Conservation (phyloP, 2,329 filamentous ascomycete species). For the Talaromyces sp. region DNA sequence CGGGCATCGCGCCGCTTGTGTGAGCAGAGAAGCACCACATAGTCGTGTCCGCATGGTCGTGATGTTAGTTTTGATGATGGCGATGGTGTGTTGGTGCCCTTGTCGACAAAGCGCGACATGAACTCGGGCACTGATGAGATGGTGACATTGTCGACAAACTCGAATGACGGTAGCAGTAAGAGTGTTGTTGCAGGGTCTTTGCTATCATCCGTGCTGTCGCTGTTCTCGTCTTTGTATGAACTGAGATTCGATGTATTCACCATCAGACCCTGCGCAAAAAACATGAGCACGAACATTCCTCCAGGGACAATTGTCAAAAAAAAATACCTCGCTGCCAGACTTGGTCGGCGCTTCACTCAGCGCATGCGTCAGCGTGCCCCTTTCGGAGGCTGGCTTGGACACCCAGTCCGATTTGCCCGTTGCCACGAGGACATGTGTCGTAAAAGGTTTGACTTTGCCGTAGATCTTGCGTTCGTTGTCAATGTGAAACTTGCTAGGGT, state of each 20-base stretch:
- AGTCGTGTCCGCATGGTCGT: conserved; percentile 68
- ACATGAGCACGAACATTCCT: neutral
- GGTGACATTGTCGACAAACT: conserved; percentile 69
- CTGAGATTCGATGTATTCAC: conserved; percentile 31
- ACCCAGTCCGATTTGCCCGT: conserved; percentile 33
- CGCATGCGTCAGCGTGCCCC: conserved; percentile 48
- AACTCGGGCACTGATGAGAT: conserved; percentile 59
- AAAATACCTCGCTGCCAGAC: conserved; percentile 45
- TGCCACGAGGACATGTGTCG: conserved; percentile 32
- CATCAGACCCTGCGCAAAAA: conserved; percentile 23
- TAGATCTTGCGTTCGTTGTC: conserved; percentile 26
- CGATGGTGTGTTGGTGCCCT: neutral
- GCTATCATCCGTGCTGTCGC: conserved; percentile 3
- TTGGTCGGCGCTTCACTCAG: conserved; percentile 44
- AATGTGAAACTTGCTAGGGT: conserved; percentile 30
- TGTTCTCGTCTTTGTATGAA: conserved; percentile 12
- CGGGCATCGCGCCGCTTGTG: conserved; percentile 83
- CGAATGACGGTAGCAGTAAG: conserved; percentile 76
- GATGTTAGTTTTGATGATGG: conserved; percentile 31
- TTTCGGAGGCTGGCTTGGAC: conserved; percentile 27
- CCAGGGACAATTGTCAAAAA: neutral
- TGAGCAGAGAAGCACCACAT: conserved; percentile 81
- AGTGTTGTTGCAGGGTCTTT: conserved; percentile 56
- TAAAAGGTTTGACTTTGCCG: conserved; percentile 30
- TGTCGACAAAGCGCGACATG: conserved; percentile 55